Evolutionary conservation across 208 protist genomes (phyloP).

Genomic region (Leptomonas seymouri): DNA sequence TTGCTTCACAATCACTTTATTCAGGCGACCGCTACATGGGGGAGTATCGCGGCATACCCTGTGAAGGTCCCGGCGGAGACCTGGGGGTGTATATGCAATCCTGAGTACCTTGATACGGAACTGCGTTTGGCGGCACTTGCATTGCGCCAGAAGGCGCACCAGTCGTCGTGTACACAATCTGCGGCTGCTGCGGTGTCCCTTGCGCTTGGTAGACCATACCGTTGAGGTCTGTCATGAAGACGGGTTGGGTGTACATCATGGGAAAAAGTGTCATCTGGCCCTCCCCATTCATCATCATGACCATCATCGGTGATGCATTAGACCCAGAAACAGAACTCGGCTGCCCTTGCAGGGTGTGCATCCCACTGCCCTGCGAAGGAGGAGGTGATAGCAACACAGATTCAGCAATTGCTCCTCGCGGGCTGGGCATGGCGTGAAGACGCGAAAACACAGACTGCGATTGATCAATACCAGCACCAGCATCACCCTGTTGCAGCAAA

Average conservation of each 20-base stretch:
- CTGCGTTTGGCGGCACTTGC: neutral
- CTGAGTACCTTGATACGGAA: neutral
- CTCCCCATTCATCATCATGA: conserved; percentile 32
- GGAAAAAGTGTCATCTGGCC: conserved; percentile 31
- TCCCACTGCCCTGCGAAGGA: neutral
- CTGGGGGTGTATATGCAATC: neutral
- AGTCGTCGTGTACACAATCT: neutral
- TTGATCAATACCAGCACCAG: neutral
- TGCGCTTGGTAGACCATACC: conserved; percentile 17
- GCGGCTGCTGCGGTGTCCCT: conserved; percentile 1
- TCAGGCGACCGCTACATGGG: no score
- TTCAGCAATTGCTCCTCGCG: conserved; percentile 1
- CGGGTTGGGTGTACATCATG: conserved; percentile 27
- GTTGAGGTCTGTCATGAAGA: conserved; percentile 18
- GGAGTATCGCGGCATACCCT: neutral
- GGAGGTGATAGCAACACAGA: conserved; percentile 10
- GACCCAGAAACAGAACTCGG: neutral
- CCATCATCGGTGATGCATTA: conserved; percentile 25
- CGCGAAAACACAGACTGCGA: conserved; percentile 17
- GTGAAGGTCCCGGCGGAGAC: neutral
- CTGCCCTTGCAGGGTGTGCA: neutral
- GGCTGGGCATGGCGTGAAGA: neutral
- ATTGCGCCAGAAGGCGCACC: no score
- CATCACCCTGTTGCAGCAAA: neutral
- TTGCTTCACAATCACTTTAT: no score